Evolutionary conservation across 805 yeast species (phyloP).

Genomic region (Kodamaea sagamina): DNA sequence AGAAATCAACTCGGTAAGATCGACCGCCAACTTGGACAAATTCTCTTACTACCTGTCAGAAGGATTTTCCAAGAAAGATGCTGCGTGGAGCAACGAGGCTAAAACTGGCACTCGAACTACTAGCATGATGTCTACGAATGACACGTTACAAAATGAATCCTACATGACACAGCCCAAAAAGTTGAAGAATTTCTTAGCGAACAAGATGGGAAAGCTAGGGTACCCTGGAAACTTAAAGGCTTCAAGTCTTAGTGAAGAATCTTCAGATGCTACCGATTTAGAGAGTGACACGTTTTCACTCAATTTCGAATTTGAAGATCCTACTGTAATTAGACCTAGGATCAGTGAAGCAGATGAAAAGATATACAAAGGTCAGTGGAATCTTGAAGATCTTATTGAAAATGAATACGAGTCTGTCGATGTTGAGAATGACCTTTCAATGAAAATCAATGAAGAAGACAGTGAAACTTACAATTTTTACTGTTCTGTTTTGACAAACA

Average conservation of each 20-base stretch:
- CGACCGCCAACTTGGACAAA: neutral
- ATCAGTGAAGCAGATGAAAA: slow-evolving; percentile 7
- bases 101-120: neutral
- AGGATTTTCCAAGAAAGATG: neutral
- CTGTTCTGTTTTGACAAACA: slow-evolving; percentile 11
- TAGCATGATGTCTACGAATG: neutral
- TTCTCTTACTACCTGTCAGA: neutral
- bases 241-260: neutral
- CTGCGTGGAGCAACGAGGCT: neutral
- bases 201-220: slow-evolving; percentile 27
- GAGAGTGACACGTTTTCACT: neutral
- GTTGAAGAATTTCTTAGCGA: slow-evolving; percentile 25
- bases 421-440: neutral
- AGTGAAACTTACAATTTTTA: slow-evolving; percentile 19
- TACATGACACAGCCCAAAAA: slow-evolving; percentile 21
- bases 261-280: neutral
- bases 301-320: neutral
- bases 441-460: slow-evolving; percentile 13
- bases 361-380: slow-evolving; percentile 11
- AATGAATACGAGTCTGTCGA: neutral
- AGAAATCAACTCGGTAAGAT: neutral
- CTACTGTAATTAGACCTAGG: neutral
- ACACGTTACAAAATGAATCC: slow-evolving; percentile 4
- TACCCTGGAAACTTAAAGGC: slow-evolving; percentile 12
- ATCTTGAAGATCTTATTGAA: neutral